Percentiles rank a stretch among this genome's conserved stretches.
These are phyloP conservation scores for Alternaria brassicae DNA, from an alignment of 2,329 filamentous ascomycete genomes.

Conservation along the genomic window DNA sequence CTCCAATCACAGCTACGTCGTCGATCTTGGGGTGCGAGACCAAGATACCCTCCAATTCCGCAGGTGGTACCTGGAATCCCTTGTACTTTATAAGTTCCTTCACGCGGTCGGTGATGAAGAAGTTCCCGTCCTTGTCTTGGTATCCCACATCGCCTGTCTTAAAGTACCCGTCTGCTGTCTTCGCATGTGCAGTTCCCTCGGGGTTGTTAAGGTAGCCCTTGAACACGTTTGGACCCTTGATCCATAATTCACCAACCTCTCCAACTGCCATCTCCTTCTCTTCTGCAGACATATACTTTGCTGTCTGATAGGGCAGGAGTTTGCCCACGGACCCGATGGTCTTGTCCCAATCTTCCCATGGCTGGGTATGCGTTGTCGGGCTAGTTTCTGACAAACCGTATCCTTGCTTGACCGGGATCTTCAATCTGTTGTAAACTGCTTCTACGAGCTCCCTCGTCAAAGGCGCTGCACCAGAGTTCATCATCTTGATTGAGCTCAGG, in stretches of 20 bases:
- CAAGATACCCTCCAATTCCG: slow-evolving; percentile 57
- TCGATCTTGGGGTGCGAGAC: slow-evolving; percentile 52
- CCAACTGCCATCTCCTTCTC: slow-evolving; percentile 68
- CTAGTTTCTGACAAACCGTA: slow-evolving; percentile 90
- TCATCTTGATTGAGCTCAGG: slow-evolving; percentile 76
- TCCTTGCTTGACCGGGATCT: slow-evolving; percentile 85
- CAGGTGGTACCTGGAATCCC: slow-evolving; percentile 58
- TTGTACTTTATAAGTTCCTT: slow-evolving; percentile 55
- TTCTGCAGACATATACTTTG: slow-evolving; percentile 74
- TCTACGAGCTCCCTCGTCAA: slow-evolving; percentile 81
- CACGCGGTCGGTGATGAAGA: slow-evolving; percentile 85
- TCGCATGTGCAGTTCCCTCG: slow-evolving; percentile 72
- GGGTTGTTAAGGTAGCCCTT: slow-evolving; percentile 78
- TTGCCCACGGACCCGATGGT: slow-evolving; percentile 80
- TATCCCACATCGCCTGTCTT: slow-evolving; percentile 88
- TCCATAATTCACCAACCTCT: slow-evolving; percentile 66
- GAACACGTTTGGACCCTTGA: slow-evolving; percentile 82
- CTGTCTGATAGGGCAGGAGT: slow-evolving; percentile 78
- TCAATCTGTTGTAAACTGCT: slow-evolving; percentile 74
- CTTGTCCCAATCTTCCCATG: slow-evolving; percentile 76
- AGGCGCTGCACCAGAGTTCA: slow-evolving; percentile 88
- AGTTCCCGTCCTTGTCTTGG: slow-evolving; percentile 77
- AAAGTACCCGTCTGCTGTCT: slow-evolving; percentile 83
- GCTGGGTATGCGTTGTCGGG: slow-evolving; percentile 77
- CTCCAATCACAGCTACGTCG: slow-evolving; percentile 49